A percentile compares a stretch with the other conserved stretches of the same genome.
Conservation (phyloP, 129 eudicot genomes). For the Tagetes patula region DNA sequence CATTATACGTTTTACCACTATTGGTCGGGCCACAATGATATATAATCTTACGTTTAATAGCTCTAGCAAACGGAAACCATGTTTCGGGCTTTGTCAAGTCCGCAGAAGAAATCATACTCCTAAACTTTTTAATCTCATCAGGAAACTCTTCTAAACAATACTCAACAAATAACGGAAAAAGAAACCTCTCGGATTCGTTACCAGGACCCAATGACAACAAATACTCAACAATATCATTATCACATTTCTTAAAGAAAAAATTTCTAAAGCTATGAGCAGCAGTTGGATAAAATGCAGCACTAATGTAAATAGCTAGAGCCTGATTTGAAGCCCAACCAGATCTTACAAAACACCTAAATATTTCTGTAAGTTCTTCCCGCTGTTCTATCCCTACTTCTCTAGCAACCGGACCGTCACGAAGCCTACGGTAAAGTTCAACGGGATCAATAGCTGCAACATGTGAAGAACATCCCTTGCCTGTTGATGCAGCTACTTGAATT, state of each 20-base stretch:
- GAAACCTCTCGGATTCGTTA: slow-evolving; percentile 58
- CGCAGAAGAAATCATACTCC: slow-evolving; percentile 70
- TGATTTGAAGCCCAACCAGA: slow-evolving; percentile 93
- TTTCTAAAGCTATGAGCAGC: slow-evolving; percentile 53
- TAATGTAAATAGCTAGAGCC: slow-evolving; percentile 80
- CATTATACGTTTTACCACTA: slow-evolving; percentile 97
- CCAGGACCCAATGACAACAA: slow-evolving; percentile 66
- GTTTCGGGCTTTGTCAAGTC: slow-evolving; percentile 92
- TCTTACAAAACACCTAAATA: slow-evolving; percentile 47
- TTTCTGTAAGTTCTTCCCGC: slow-evolving; percentile 44
- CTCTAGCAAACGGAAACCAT: slow-evolving; percentile 99
- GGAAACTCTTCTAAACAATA: slow-evolving; percentile 72
- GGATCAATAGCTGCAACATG: slow-evolving; percentile 60
- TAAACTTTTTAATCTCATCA: slow-evolving; percentile 73
- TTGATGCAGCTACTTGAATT: slow-evolving; percentile 23
- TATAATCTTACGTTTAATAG: slow-evolving; percentile 83
- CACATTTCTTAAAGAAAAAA: slow-evolving; percentile 54
- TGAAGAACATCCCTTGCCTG: slow-evolving; percentile 19
- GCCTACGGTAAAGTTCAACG: slow-evolving; percentile 54
- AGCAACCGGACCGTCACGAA: slow-evolving; percentile 36
- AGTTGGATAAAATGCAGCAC: slow-evolving; percentile 71
- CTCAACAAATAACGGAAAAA: slow-evolving; percentile 88
- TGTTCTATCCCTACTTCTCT: slow-evolving; percentile 36
- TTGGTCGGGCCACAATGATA: slow-evolving; percentile 99
- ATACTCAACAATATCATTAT: slow-evolving; percentile 43